Conservation (phyloP, 495 filamentous ascomycete genomes). For the Lentithecium fluviatile region DNA sequence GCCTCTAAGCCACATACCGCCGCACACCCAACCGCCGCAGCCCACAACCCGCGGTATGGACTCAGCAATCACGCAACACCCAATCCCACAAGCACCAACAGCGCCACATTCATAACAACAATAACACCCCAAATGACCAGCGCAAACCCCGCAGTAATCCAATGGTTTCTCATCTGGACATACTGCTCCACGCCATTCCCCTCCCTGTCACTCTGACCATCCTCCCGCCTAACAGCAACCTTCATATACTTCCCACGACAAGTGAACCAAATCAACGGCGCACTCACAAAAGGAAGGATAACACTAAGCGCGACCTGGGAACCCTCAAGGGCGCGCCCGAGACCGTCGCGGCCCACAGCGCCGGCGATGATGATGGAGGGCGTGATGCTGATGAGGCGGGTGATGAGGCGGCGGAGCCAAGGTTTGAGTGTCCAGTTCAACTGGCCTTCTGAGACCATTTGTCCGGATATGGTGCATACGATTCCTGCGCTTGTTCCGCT, state of each 20-base stretch:
- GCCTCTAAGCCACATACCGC: too few species aligned
- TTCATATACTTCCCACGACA: conserved; percentile 80
- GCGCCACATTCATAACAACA: conserved; percentile 46
- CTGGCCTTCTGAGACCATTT: conserved; percentile 80
- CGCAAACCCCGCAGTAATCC: conserved; percentile 39
- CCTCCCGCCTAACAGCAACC: conserved; percentile 44
- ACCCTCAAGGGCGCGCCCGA: conserved; percentile 71
- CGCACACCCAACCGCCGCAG: too few species aligned
- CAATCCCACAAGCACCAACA: conserved; percentile 39
- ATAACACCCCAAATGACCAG: conserved; percentile 44
- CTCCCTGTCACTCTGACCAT: conserved; percentile 4
- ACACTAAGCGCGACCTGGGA: conserved; percentile 79
- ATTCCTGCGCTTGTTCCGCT: conserved; percentile 76
- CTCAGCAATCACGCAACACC: conserved; percentile 18
- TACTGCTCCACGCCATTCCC: not conserved
- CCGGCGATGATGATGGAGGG: conserved; percentile 80
- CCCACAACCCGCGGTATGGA: too few species aligned
- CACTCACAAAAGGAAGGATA: conserved; percentile 76
- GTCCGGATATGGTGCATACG: conserved; percentile 79
- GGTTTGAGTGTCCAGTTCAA: conserved; percentile 68
- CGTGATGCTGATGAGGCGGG: conserved; percentile 71
- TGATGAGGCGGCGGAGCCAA: conserved; percentile 70
- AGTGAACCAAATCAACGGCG: conserved; percentile 86
- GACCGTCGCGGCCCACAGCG: conserved; percentile 67
- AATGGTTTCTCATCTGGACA: conserved; percentile 43